Evolutionary conservation across 306 rosid genomes (phyloP).

Genomic region (Prosopis cineraria): DNA sequence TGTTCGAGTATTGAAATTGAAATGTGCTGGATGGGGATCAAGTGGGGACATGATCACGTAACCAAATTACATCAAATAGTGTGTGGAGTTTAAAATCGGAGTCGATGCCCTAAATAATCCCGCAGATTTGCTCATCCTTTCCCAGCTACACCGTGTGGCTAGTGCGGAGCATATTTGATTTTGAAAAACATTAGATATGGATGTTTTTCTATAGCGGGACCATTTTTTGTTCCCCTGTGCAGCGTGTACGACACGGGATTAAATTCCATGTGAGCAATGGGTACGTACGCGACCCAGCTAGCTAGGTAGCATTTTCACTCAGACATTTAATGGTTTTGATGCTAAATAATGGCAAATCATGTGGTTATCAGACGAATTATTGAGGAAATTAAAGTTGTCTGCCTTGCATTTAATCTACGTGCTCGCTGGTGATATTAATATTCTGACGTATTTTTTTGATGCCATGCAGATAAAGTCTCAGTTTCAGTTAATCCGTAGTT

Average conservation of each 20-base stretch:
- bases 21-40: no score
- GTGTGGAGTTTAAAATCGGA: no score
- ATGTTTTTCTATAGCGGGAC: slow-evolving; percentile 31
- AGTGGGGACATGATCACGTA: no score
- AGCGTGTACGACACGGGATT: slow-evolving; percentile 32
- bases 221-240: slow-evolving; percentile 24
- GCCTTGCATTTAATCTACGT: background rate
- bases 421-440: background rate
- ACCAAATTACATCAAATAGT: no score
- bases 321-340: background rate
- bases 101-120: no score
- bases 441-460: background rate
- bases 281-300: slow-evolving; percentile 29
- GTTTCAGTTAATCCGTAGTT: background rate
- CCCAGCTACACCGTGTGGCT: no score
- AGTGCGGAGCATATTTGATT: slow-evolving; percentile 21
- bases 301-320: background rate
- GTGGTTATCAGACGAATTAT: slow-evolving; percentile 8
- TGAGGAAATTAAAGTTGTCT: background rate
- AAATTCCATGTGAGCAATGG: slow-evolving; percentile 28
- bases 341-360: slow-evolving; percentile 7
- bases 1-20: no score
- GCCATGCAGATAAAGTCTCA: background rate
- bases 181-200: slow-evolving; percentile 21
- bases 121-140: no score